phyloP scores from a whole-genome alignment of 495 filamentous ascomycete genomes.

The Aspergillus hancockii region DNA sequence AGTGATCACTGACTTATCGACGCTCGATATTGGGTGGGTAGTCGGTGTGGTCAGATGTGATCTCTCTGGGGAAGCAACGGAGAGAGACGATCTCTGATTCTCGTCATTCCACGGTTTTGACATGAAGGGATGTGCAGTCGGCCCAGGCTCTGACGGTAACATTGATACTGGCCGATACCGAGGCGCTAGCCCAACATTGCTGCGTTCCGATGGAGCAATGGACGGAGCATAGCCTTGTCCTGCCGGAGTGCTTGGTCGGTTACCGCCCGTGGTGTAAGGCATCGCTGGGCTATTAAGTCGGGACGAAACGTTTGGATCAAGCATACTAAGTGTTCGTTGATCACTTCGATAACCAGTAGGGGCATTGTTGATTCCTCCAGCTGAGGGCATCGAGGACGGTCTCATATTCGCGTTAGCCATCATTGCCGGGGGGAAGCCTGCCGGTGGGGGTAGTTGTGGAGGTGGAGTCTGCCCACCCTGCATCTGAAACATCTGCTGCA shows the following conservation, averaged over 20 bases:
- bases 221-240: constrained; percentile 63
- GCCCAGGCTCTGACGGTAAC: constrained; percentile 34
- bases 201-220: constrained; percentile 92
- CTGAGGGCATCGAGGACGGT: constrained; percentile 47
- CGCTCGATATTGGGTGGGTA: constrained; percentile 35
- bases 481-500: constrained; percentile 79
- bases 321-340: constrained; percentile 76
- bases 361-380: constrained; percentile 22
- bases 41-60: constrained; percentile 24
- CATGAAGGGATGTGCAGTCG: constrained; percentile 51
- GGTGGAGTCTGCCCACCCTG: constrained; percentile 39
- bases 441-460: constrained; percentile 21
- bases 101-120: constrained; percentile 51
- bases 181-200: constrained; percentile 84
- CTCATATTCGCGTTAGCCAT: constrained; percentile 28
- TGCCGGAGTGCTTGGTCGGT: constrained; percentile 32
- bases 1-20: constrained; percentile 31
- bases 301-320: constrained; percentile 68
- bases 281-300: constrained; percentile 42
- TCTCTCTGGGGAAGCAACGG: constrained; percentile 21
- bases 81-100: constrained; percentile 33
- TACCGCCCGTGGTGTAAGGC: constrained; percentile 31
- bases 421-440: constrained; percentile 15
- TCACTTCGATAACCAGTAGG: constrained; percentile 29
- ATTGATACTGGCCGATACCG: constrained; percentile 89